phyloP scores from a whole-genome alignment of 768 basidiomycete genomes.

The Tephrocybe rancida region DNA sequence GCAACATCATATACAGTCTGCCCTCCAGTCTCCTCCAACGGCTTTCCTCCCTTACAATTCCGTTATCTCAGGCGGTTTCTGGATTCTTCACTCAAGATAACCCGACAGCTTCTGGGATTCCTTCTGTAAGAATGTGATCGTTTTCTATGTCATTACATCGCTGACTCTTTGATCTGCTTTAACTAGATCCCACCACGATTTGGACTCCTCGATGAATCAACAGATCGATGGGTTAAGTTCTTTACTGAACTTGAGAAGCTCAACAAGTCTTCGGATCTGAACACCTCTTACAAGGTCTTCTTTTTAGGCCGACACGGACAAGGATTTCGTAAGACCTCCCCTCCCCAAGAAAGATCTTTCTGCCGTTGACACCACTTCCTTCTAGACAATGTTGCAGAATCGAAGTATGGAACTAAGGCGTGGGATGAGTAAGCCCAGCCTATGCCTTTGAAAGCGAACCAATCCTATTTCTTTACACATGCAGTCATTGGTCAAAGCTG shows the following conservation, averaged over 20 bases:
- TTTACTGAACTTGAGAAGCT: slow-evolving; percentile 40
- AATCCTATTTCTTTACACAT: too few relatives aligned
- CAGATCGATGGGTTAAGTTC: slow-evolving; percentile 54
- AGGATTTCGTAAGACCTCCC: slow-evolving; percentile 61
- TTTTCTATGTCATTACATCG: too few relatives aligned
- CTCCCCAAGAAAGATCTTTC: not conserved
- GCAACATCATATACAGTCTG: too few relatives aligned
- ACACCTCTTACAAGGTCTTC: slow-evolving; percentile 60
- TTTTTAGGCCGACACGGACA: slow-evolving; percentile 73
- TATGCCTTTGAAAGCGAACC: not conserved
- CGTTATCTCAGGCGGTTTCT: too few relatives aligned
- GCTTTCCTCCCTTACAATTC: too few relatives aligned
- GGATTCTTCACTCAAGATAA: too few relatives aligned
- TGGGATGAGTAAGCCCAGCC: slow-evolving; percentile 59
- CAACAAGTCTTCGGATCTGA: slow-evolving; percentile 39
- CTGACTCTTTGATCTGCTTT: too few relatives aligned
- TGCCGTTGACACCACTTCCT: not conserved
- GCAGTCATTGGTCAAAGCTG: slow-evolving; percentile 63
- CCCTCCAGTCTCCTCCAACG: too few relatives aligned
- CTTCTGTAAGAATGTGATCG: too few relatives aligned
- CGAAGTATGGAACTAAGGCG: slow-evolving; percentile 56
- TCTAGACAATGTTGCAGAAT: slow-evolving; percentile 68
- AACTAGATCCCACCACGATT: slow-evolving; percentile 63
- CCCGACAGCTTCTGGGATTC: too few relatives aligned
- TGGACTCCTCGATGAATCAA: slow-evolving; percentile 56